Base-by-base conservation (phyloP, 805 yeast genomes). In the Myxozyma udenii region DNA sequence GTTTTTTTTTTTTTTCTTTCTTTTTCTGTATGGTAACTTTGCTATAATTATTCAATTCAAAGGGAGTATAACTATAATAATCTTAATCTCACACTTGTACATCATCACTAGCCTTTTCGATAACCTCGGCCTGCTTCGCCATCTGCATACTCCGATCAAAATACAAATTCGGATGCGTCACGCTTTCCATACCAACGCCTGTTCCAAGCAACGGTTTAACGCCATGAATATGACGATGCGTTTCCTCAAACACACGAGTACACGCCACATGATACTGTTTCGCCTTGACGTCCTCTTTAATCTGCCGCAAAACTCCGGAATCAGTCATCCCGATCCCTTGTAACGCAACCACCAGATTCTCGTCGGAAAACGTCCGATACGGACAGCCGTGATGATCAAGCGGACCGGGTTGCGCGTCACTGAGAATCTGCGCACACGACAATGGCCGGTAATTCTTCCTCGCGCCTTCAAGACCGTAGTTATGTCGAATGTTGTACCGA, bases 321-420 rank as follows among this genome's bases (percentile, higher is more conserved):
- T 85, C 87, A 7, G 67, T 73, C 44, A 87, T 70, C 1, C 90
- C 91, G 80, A 87, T 78, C 19, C 73, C 77, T 37, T 72, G 69
- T 58, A 93, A 72, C 54, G 79, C 78, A 2, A 62, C 59, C 4
- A 77, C 73, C 44, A 93, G 72, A 47, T 78, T 76, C 41, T 87
- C 95, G n/a, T 78, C 65, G 11, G 78, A 74, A 62, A 85, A 72
- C 62, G 85, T 91, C 48, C 95, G 74, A 69, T 86, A 93, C 3
- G 98, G 97, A 68, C 98, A 91, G 1, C 98, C 98, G 65, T 91
- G 96, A 53, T 72, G 78, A 60, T 90, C 95, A 38, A 77, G 74
- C 41, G 74, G 71, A 9, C 74, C 72, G 0, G 95, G 89, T 3
- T 48, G 33, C 57, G 82, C 78, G 60, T 83, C 83, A 24, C 80